Evolutionary conservation across 352 stramenopile species (phyloP), one percentile per base, ranked within the genome.

Genomic region (Globisporangium takayamanum): DNA sequence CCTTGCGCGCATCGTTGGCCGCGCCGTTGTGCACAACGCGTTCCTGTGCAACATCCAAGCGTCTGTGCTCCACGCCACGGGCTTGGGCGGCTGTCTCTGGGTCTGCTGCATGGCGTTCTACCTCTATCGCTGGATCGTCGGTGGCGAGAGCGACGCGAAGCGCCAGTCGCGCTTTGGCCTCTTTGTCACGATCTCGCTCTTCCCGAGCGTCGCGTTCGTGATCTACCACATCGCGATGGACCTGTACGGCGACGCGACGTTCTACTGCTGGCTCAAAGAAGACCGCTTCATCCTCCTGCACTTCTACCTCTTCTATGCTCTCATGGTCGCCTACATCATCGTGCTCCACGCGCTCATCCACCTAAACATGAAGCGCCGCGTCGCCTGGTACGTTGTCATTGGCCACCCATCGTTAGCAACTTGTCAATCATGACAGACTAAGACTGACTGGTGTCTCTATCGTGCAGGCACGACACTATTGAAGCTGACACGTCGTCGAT

Each of bases 81-180:
- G 74, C 20, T 67, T 94, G 20, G 74, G 74, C 16, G 78, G 76
- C 58, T 89, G 76, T 51, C 64, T 82, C 39, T 94, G 84, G 78
- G 78, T 84, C 39, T 87, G 71, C 44, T 94, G 81, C 55, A 89
- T 92, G 62, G 74, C 78, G 8, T 91, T 84, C 66, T 92, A 91
- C 50, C 66, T 94, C 15, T 90, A 91, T 61, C 74, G 80, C 3
- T 94, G 84, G 84, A 85, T 91, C 49, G 77, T 84, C 15, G 76
- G 73, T 16, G 75, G 81, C 37, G 84, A 94, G 51, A 85, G 76
- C 37, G 74, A 88, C 49, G 80, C 80, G 15, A 90, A 78, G 39
- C 67, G 80, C 25, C 71, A 84, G 60, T 72, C 63, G 41, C 72
- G 84, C 16, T 83, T 92, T 53, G 55, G 54, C 15, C 55, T 77